Conservation (phyloP, 192 early-diverging fungal species). For the Coemansia sp. region DNA sequence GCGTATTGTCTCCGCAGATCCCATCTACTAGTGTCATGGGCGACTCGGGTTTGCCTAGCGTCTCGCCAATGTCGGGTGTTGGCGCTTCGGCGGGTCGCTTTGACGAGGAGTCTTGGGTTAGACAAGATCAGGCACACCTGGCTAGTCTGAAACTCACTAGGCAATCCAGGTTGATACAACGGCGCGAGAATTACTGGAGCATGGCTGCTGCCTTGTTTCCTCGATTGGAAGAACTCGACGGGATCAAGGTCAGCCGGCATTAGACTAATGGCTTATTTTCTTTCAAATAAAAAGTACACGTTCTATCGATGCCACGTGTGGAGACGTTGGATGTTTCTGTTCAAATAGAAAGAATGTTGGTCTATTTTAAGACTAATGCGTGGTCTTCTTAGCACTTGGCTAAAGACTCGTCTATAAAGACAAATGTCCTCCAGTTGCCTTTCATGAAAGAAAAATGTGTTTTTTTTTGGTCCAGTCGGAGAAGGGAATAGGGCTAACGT, state of each 20-base stretch:
- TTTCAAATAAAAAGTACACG: background rate
- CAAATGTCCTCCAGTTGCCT: background rate
- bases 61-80: slow-evolving; percentile 12
- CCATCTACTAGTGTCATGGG: slow-evolving; percentile 28
- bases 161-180: slow-evolving; percentile 20
- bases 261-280: slow-evolving; percentile 3
- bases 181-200: slow-evolving; percentile 41
- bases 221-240: slow-evolving; percentile 46
- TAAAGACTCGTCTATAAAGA: background rate
- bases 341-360: background rate
- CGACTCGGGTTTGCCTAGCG: slow-evolving; percentile 6
- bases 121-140: slow-evolving; percentile 36
- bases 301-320: background rate
- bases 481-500: background rate
- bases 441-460: background rate
- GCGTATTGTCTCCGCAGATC: slow-evolving; percentile 40
- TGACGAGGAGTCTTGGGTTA: slow-evolving; percentile 46
- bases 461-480: background rate
- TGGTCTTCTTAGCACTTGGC: background rate
- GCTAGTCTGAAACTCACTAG: slow-evolving; percentile 28
- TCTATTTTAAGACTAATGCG: background rate
- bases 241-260: slow-evolving; percentile 34
- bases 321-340: background rate
- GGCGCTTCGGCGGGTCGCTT: slow-evolving; percentile 21
- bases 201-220: slow-evolving; percentile 32